These are phyloP conservation scores for Astrothelium macrocarpum DNA, from an alignment of 495 filamentous ascomycete species.

Conservation along the genomic window DNA sequence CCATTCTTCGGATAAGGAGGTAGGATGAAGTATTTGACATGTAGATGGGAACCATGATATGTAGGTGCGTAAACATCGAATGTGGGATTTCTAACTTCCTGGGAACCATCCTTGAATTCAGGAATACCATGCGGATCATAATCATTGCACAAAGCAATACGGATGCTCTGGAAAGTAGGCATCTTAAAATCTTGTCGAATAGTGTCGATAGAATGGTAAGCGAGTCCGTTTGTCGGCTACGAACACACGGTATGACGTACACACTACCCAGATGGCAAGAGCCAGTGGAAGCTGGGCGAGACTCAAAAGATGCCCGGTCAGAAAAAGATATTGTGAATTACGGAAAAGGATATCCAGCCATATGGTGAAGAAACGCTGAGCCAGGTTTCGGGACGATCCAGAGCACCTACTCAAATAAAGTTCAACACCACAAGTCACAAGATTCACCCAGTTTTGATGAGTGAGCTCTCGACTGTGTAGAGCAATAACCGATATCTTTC, in stretches of 20 bases:
- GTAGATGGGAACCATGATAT: background rate
- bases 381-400: too few relatives aligned
- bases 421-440: too few relatives aligned
- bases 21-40: background rate
- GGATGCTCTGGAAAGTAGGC: background rate
- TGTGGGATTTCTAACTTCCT: background rate
- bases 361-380: too few relatives aligned
- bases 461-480: too few relatives aligned
- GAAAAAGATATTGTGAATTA: too few relatives aligned
- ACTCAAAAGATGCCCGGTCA: too few relatives aligned
- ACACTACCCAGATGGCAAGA: background rate
- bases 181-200: background rate
- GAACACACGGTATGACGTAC: background rate
- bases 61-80: background rate
- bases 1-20: background rate
- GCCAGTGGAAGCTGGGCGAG: too few relatives aligned
- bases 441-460: too few relatives aligned
- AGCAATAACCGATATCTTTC: too few relatives aligned
- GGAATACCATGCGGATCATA: background rate
- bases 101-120: background rate
- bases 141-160: background rate
- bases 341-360: too few relatives aligned
- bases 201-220: background rate
- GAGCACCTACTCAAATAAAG: too few relatives aligned
- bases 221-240: background rate